Evolutionary conservation across 176 grass and related monocot species (phyloP), one percentile per base, ranked within the genome.

Genomic region (Rhynchospora breviuscula): DNA sequence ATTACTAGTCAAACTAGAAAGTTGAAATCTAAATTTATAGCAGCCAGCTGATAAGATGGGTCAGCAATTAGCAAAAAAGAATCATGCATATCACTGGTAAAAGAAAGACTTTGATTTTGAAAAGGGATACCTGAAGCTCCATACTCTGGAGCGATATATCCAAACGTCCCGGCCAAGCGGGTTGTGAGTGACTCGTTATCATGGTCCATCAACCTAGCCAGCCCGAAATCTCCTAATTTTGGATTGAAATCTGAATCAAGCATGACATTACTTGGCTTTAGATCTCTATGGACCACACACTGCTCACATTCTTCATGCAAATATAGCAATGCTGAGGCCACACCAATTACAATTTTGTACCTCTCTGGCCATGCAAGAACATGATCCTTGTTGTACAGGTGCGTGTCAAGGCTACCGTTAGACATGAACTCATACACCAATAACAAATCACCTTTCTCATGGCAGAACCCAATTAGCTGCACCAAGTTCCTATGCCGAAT

Each of bases 201-300:
- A 82, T 82, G 79, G 66, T 82, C 79, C 79, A 82, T 82, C 79
- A 82, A 52, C 66, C 79, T 44, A 48, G 79, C 79, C 79, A 82
- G 47, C 10, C 79, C 79, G 1, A 82, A 82, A 52, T 82, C 60
- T 7, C 79, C 79, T 35, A 82, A 65, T 81, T 87, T 93, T 2
- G 84, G 81, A 17, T 68, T 61, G 67, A 90, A 79, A 15, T 82
- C 60, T 0, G 75, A 80, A 68, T 89, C 87, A 0, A 92, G 84
- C 87, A 92, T 89, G 7, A 91, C 85, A 47, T 91, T 91, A 85
- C 90, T 89, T 0, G 90, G 84, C 40, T 91, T 91, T 63, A 91
- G 54, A 82, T 91, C 90, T 40, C 90, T 76, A 54, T 91, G 90
- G 51, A 91, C 84, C 0, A 91, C 84, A 23, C 87, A 87, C 18